Conservation (phyloP, 176 grass and related monocot species). For the Saccharum spontaneum region DNA sequence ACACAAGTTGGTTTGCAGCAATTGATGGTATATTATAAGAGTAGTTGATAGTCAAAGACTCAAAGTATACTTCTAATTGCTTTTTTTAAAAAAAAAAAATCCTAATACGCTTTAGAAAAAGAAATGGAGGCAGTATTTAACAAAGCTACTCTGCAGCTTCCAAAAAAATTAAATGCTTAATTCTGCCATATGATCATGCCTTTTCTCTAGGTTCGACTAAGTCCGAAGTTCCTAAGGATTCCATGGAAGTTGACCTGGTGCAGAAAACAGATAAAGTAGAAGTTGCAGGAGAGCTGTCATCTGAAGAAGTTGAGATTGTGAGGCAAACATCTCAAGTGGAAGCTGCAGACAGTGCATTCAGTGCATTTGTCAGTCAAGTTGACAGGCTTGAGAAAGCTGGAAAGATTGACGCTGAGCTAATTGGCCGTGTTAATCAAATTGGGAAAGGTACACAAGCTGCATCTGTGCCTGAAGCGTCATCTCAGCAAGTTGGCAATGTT, state of each 20-base stretch:
- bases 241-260: slow-evolving; percentile 32
- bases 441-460: slow-evolving; percentile 17
- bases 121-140: not conserved
- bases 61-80: not conserved
- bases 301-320: slow-evolving; percentile 21
- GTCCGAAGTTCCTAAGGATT: slow-evolving; percentile 11
- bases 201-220: slow-evolving; percentile 39
- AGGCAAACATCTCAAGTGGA: slow-evolving; percentile 34
- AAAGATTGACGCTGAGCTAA: slow-evolving; percentile 19
- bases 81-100: not conserved
- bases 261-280: slow-evolving; percentile 32
- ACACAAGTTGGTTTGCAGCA: not conserved
- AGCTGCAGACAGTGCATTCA: slow-evolving; percentile 21
- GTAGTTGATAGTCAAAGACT: not conserved
- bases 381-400: slow-evolving; percentile 23
- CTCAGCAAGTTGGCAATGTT: slow-evolving; percentile 21
- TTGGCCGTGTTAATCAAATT: slow-evolving; percentile 1
- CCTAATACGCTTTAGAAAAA: not conserved
- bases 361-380: slow-evolving; percentile 23
- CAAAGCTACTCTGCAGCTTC: not conserved
- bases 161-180: slow-evolving; percentile 32
- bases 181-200: slow-evolving; percentile 10
- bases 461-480: slow-evolving; percentile 7
- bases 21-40: not conserved
- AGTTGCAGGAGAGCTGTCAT: not conserved